Percentiles rank a stretch among this genome's conserved stretches.
Evolutionary conservation across 768 basidiomycete genomes (phyloP).

Genomic region (Mycena albidolilacea): DNA sequence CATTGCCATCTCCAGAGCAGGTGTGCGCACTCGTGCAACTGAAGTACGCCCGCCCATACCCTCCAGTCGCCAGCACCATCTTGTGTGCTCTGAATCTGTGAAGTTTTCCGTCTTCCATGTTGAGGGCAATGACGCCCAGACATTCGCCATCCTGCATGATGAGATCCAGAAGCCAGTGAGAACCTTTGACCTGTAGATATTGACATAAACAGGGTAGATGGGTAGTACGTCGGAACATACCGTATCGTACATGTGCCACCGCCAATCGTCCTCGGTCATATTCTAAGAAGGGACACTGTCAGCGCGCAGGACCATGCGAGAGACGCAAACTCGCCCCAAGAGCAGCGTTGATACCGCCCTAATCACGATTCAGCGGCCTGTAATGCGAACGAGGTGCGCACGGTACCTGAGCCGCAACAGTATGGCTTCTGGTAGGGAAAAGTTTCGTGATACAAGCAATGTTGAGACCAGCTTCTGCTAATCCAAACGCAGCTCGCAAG

Average conservation of each 20-base stretch:
- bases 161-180: slow-evolving; percentile 99
- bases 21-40: slow-evolving; percentile 99
- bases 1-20: slow-evolving; percentile 99
- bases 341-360: slow-evolving; percentile 99
- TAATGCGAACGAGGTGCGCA: background rate
- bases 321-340: slow-evolving; percentile 76
- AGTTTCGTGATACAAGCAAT: slow-evolving; percentile 99
- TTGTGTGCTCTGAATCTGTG: slow-evolving; percentile 99
- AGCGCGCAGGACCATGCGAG: slow-evolving; percentile 23
- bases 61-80: slow-evolving; percentile 98
- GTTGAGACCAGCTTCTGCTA: slow-evolving; percentile 98
- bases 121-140: slow-evolving; percentile 98
- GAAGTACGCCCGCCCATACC: slow-evolving; percentile 98
- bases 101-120: slow-evolving; percentile 99
- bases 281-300: slow-evolving; percentile 65
- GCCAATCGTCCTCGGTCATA: slow-evolving; percentile 99
- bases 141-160: slow-evolving; percentile 99
- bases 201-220: slow-evolving; percentile 27
- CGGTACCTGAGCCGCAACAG: slow-evolving; percentile 94
- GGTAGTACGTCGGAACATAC: slow-evolving; percentile 59
- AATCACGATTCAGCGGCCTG: slow-evolving; percentile 40
- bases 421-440: slow-evolving; percentile 98
- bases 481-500: slow-evolving; percentile 97
- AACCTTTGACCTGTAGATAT: slow-evolving; percentile 90
- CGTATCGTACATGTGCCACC: slow-evolving; percentile 99